Conservation (phyloP, 345 rosid species). For the Linum tenue region DNA sequence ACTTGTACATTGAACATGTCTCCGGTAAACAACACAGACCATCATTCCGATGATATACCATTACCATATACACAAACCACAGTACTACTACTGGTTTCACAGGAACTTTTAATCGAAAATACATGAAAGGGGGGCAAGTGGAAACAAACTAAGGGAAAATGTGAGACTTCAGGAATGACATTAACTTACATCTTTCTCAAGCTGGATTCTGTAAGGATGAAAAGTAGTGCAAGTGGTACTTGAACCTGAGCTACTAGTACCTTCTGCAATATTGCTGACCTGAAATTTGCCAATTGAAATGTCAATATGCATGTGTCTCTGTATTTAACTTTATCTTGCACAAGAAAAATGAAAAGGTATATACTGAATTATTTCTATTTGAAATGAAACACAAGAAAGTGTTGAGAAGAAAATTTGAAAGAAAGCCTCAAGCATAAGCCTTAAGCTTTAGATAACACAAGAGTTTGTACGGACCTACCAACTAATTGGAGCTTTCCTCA, state of each 20-base stretch:
- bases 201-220: constrained; percentile 56
- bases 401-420: not conserved
- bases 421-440: not conserved
- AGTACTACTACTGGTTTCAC: no score
- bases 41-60: no score
- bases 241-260: constrained; percentile 24
- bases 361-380: no score
- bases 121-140: no score
- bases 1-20: no score
- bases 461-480: not conserved
- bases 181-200: constrained; percentile 69
- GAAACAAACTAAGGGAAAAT: no score
- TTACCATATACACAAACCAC: no score
- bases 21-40: no score
- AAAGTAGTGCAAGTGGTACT: constrained; percentile 23
- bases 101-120: no score
- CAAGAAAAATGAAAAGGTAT: not conserved
- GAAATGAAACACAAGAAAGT: not conserved
- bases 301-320: not conserved
- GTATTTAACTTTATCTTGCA: not conserved
- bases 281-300: constrained; percentile 12
- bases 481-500: not conserved
- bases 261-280: constrained; percentile 33
- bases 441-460: not conserved
- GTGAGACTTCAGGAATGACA: not conserved